These are phyloP conservation scores for Yueomyces sinensis DNA, from an alignment of 805 yeast species.

Conservation along the genomic window DNA sequence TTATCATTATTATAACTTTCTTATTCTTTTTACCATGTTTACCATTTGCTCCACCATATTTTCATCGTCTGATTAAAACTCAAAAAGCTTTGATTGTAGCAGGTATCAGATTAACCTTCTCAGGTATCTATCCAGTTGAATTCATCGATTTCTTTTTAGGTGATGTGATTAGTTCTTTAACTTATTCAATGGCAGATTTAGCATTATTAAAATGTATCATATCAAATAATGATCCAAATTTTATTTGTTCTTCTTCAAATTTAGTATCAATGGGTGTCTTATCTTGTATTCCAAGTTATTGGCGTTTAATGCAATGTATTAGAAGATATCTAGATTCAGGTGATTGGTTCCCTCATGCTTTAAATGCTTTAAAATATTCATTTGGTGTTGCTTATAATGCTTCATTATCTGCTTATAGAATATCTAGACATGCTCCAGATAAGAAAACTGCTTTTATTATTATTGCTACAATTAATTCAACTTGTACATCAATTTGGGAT, in stretches of 20 bases:
- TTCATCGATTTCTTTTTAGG: conserved; percentile 90
- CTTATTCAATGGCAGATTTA: conserved; percentile 76
- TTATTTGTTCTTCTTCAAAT: conserved; percentile 59
- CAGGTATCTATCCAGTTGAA: conserved; percentile 91
- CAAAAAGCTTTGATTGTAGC: conserved; percentile 70
- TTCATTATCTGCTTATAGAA: conserved; percentile 62
- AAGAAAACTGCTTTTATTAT: conserved; percentile 51
- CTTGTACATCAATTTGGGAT: conserved; percentile 72
- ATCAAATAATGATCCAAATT: conserved; percentile 35
- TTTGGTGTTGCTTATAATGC: conserved; percentile 56
- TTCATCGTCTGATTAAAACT: conserved; percentile 33
- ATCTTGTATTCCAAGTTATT: conserved; percentile 70
- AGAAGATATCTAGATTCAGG: conserved; percentile 89
- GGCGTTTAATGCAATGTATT: conserved; percentile 84
- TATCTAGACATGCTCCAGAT: conserved; percentile 17
- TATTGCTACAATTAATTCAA: conserved; percentile 62
- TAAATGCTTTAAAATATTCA: conserved; percentile 71
- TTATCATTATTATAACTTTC: conserved; percentile 18
- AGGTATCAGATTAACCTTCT: conserved; percentile 54
- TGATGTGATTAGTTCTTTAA: conserved; percentile 77
- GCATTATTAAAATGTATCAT: conserved; percentile 81
- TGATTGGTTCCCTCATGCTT: conserved; percentile 92
- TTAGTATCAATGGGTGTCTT: conserved; percentile 76
- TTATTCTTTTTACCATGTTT: conserved; percentile 10
- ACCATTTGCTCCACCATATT: conserved; percentile 16